Evolutionary conservation across 495 filamentous ascomycete species (phyloP), one percentile per base, ranked within the genome.

Genomic region (Aspergillus avenaceus): DNA sequence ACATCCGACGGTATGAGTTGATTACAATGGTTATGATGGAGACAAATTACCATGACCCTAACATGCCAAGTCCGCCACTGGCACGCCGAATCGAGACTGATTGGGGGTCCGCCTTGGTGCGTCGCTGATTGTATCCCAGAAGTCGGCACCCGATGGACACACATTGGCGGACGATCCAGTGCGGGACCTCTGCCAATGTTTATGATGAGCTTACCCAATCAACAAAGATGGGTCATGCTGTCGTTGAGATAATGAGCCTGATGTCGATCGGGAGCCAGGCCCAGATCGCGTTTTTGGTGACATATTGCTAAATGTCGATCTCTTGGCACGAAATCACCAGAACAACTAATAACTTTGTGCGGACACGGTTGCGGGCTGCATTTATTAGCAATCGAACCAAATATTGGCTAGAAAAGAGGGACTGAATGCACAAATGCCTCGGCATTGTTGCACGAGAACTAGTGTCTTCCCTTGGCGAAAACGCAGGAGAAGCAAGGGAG

Each of bases 301-400:
- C 55, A 57, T 55, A 54, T 27, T n/a, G 46, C 50, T 52, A 52
- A 49, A 57, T 58, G 46, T 42, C 47, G 51, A 52, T 55, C 52
- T 55, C 50, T 56, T 60, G 57, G 59, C 51, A 58, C 46, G 38
- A 16, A 46, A 50, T 47, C 37, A 53, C 49, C 40, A 21, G 40
- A 8, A 42, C 28, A 41, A 58, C 51, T 71, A 76, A 59, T 67
- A 75, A 57, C 73, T 76, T 60, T 76, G 73, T 8, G 73, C 73
- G 40, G 73, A 76, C 49, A 76, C 73, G 23, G 61, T 58, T 47
- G 73, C 73, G 54, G 73, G 73, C 73, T 76, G 52, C 38, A 47
- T 32, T 44, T 12, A 50, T 69, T 52, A 69, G 66, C 53, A 55
- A 56, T 21, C 52, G 8, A 36, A 25, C 22, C 23, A 34, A 38